Evolutionary conservation across 257 asterid species (phyloP), one percentile per base, ranked within the genome.

Genomic region (Verbena officinalis): DNA sequence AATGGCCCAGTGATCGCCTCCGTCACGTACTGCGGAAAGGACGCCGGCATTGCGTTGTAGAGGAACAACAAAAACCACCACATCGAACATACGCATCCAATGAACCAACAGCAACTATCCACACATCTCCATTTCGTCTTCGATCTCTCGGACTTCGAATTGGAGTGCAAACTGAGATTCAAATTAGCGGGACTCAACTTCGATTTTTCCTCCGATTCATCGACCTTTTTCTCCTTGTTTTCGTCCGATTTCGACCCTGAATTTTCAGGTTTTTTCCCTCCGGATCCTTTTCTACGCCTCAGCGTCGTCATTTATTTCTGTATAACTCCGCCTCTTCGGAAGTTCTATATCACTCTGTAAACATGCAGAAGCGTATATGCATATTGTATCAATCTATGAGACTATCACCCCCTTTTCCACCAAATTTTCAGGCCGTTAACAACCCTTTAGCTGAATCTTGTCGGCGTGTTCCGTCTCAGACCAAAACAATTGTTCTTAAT

Each of bases 41-140:
- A 83, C 30, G 95, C 82, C 4, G 95, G 94, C 94, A 88, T 74
- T 55, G 91, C 77, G 61, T 86, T 84, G 81, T 55, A 86, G 33
- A 82, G 73, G 64, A 91, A 88, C 82, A 91, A 55, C 54, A 91
- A 15, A 9, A 80, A 68, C 98, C 97, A 91, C 96, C 98, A 91
- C 43, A 78, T 72, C 59, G 95, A 81, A 72, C 98, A 88, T 31
- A 86, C 52, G 58, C 81, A 91, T 8, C 98, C 98, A 9, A 91
- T 65, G 45, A 80, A 83, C 98, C 98, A 88, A 49, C 96, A 91
- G 49, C 96, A 91, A 24, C 76, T 83, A 51, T 88, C 96, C 52
- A 84, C 78, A 57, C 97, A 88, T 17, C 67, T 76, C 87, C 93
- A 79, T 67, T 60, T 78, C 67, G 54, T 76, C 73, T 71, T 66